These are phyloP conservation scores for Solanum gracilifrons DNA, from an alignment of 257 asterid genomes.

Conservation along the genomic window DNA sequence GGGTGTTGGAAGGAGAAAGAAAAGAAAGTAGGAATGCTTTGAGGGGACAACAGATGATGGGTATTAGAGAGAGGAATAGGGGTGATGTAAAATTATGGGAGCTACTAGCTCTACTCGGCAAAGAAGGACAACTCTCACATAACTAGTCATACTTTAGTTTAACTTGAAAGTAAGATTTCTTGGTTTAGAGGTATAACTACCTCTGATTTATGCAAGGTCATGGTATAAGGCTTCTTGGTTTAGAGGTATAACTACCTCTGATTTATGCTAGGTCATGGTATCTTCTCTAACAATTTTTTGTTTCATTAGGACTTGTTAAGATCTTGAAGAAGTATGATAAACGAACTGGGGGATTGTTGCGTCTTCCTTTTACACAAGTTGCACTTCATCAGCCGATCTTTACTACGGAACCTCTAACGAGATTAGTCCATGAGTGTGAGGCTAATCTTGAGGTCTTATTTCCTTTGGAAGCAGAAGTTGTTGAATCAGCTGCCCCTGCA, in stretches of 20 bases:
- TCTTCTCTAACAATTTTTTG: not conserved
- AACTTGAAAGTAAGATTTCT: not conserved
- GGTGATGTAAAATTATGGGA: not conserved
- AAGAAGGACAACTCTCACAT: not conserved
- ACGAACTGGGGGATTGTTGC: slow-evolving; percentile 65
- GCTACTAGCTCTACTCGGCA: not conserved
- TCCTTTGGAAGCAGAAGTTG: slow-evolving; percentile 68
- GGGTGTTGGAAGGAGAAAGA: not conserved
- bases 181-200: not conserved
- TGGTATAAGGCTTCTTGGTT: not conserved
- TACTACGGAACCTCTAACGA: slow-evolving; percentile 64
- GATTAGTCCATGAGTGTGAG: slow-evolving; percentile 74
- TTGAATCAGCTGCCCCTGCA: slow-evolving; percentile 31
- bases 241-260: not conserved
- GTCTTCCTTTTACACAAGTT: slow-evolving; percentile 59
- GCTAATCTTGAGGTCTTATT: slow-evolving; percentile 63
- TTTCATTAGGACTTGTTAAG: slow-evolving; percentile 56
- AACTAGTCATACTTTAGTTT: not conserved
- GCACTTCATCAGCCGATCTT: slow-evolving; percentile 88
- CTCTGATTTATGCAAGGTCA: not conserved
- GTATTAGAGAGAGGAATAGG: not conserved
- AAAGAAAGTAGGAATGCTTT: not conserved
- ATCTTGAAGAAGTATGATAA: slow-evolving; percentile 91
- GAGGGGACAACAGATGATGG: not conserved
- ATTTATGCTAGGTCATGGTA: not conserved